Evolutionary conservation across 164 flowering plant species (phyloP), one percentile per base, ranked within the genome.

Genomic region (Paratinospora sagittata): DNA sequence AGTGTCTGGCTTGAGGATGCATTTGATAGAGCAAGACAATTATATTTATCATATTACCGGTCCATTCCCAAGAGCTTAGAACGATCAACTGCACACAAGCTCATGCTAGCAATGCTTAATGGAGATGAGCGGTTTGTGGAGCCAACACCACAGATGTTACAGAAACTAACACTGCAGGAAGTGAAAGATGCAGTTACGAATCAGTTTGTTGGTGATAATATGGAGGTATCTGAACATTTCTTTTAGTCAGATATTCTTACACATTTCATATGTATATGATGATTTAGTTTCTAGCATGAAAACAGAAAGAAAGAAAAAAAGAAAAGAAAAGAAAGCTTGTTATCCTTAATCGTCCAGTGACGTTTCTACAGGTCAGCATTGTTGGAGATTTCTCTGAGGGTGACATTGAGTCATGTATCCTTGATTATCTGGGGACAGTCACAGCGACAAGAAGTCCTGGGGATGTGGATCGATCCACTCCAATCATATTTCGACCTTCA

Each of bases 1-100:
- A 93, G 91, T 78, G 97, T 93, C 71, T 96, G 99, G 99, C 79
- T 92, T 69, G 99, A 96, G 55, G 99, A 96, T 86, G 99, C 99
- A 45, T 93, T 96, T 83, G 98, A 92, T 75, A 84, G 99, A 85
- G 96, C 99, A 68, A 85, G 87, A 55, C 99, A 96, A 76, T 76
- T 96, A 70, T 96, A 96, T 80, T 73, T 90, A 74, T 93, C 98
- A 36, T 90, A 93, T 77, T 93, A 91, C 66, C 92, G 98, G 45
- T 89, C 99, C 45, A 92, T 96, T 74, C 99, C 99, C 8, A 96
- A 96, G 78, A 96, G 99, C 83, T 84, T 96, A 78, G 99, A 96
- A 71, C 96, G 99, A 6, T 85, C 97, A 63, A 93, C 98, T 77
- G 99, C 98, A 82, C 97, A 90, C 82, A 96, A 91, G 81, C 92